A percentile compares a stretch with the other conserved stretches of the same genome.
These are phyloP conservation scores for Coemansia sp. DNA, from an alignment of 192 early-diverging fungal genomes.

Conservation along the genomic window DNA sequence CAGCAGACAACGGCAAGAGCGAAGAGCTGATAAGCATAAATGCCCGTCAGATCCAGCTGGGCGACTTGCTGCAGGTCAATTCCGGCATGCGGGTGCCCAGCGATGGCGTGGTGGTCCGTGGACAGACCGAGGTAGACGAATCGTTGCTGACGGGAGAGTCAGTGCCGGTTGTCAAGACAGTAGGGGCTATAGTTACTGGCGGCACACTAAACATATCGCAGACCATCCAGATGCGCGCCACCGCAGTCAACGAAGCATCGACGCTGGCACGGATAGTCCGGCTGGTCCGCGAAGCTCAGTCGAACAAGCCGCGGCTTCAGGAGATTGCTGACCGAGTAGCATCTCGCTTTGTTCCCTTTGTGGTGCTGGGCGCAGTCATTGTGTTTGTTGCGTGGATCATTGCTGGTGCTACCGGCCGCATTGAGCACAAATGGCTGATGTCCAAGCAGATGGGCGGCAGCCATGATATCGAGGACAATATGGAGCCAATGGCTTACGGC, in stretches of 20 bases:
- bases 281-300: constrained; percentile 91
- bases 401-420: constrained; percentile 34
- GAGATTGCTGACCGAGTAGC: constrained; percentile 84
- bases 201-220: constrained; percentile 86
- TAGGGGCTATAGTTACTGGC: constrained; percentile 73
- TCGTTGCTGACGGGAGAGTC: constrained; percentile 93
- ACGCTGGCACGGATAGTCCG: constrained; percentile 87
- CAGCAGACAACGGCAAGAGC: constrained; percentile 5
- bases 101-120: constrained; percentile 45
- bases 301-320: constrained; percentile 90
- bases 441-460: constrained; percentile 51
- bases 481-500: constrained; percentile 46
- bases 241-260: constrained; percentile 82
- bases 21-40: constrained; percentile 30
- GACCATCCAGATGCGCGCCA: constrained; percentile 79
- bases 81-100: constrained; percentile 68
- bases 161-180: constrained; percentile 71
- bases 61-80: constrained; percentile 50
- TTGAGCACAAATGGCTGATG: constrained; percentile 30
- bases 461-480: constrained; percentile 3
- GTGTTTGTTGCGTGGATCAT: constrained; percentile 80
- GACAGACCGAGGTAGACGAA: constrained; percentile 72
- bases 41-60: constrained; percentile 43
- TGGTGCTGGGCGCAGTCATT: constrained; percentile 67
- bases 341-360: constrained; percentile 86